Evolutionary conservation across 2,329 filamentous ascomycete species (phyloP).

Genomic region (Ascochyta rabiei): DNA sequence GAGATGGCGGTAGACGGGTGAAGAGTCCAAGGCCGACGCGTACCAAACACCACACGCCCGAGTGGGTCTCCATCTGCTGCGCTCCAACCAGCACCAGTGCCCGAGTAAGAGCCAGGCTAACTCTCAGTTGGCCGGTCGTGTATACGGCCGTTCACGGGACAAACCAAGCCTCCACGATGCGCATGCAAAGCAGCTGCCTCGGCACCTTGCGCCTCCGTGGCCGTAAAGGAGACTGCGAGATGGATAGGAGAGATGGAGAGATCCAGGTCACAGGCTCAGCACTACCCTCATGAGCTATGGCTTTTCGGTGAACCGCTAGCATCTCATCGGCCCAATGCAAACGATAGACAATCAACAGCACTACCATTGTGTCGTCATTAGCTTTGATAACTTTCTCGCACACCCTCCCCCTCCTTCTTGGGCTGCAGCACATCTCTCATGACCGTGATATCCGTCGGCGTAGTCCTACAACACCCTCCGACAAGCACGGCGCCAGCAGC

Average conservation of each 20-base stretch:
- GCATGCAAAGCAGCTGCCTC: too few relatives aligned
- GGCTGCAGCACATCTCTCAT: conserved; percentile 35
- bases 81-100: background rate
- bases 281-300: too few relatives aligned
- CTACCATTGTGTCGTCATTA: background rate
- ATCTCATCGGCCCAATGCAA: too few relatives aligned
- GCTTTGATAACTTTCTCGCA: background rate
- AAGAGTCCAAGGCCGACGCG: background rate
- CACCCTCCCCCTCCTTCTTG: background rate
- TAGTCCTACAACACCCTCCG: conserved; percentile 57
- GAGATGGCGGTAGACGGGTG: conserved; percentile 32
- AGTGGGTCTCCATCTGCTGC: background rate
- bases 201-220: too few relatives aligned
- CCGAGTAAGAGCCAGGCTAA: background rate
- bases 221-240: too few relatives aligned
- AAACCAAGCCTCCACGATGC: too few relatives aligned
- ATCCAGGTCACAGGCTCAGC: too few relatives aligned
- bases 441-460: conserved; percentile 49
- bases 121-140: too few relatives aligned
- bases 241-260: too few relatives aligned
- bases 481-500: conserved; percentile 50
- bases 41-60: background rate
- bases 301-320: too few relatives aligned
- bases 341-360: too few relatives aligned
- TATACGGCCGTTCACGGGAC: too few relatives aligned